These are phyloP conservation scores for Sporopachydermia lactativora DNA, from an alignment of 805 yeast species.

Conservation along the genomic window DNA sequence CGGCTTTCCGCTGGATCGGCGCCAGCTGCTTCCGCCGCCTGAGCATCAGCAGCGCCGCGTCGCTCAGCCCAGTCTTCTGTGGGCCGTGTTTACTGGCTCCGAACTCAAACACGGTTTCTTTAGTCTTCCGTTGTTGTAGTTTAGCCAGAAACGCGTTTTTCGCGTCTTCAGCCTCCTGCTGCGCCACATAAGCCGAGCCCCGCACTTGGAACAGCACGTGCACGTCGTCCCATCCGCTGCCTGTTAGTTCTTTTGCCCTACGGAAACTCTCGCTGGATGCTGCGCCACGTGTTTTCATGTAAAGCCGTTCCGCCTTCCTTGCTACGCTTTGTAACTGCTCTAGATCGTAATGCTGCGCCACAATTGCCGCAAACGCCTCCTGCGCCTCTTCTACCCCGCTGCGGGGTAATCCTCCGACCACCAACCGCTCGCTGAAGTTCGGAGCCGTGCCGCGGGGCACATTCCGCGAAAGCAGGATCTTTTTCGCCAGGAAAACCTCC, in stretches of 20 bases:
- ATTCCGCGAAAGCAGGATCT: slow-evolving; percentile 47
- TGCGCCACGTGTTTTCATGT: slow-evolving; percentile 69
- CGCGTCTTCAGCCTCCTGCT: slow-evolving; percentile 59
- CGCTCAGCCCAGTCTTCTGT: slow-evolving; percentile 37
- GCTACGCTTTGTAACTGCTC: slow-evolving; percentile 55
- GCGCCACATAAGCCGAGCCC: slow-evolving; percentile 18
- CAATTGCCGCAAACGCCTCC: slow-evolving; percentile 53
- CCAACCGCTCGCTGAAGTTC: slow-evolving; percentile 62
- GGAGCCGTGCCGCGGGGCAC: slow-evolving; percentile 32
- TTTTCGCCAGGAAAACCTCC: slow-evolving; percentile 79
- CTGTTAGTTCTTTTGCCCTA: slow-evolving; percentile 65
- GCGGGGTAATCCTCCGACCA: slow-evolving; percentile 76
- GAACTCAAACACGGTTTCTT: slow-evolving; percentile 93
- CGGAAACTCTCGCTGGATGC: slow-evolving; percentile 82
- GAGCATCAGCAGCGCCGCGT: slow-evolving; percentile 71
- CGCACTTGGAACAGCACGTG: slow-evolving; percentile 43
- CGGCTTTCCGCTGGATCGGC: slow-evolving; percentile 69
- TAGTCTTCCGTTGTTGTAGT: slow-evolving; percentile 50
- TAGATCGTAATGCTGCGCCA: slow-evolving; percentile 56
- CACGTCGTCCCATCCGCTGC: slow-evolving; percentile 79
- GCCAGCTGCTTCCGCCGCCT: slow-evolving; percentile 79
- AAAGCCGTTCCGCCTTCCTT: slow-evolving; percentile 75
- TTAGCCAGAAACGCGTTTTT: slow-evolving; percentile 59
- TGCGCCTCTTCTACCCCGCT: slow-evolving; percentile 49
- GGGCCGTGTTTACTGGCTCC: slow-evolving; percentile 27